Conservation (phyloP, 257 asterid species). For the Gentiana dahurica region DNA sequence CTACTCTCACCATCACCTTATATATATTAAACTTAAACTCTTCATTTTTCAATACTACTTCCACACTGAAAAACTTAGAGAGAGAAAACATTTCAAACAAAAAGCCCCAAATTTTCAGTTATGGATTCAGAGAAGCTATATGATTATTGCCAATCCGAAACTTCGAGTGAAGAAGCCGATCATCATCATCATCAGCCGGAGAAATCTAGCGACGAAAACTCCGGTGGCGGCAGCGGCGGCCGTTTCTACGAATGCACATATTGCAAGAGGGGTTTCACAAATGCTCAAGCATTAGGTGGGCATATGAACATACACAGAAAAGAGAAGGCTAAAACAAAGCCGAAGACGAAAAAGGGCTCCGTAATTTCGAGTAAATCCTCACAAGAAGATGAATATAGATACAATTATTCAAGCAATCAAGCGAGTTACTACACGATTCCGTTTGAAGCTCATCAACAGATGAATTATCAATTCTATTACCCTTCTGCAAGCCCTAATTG, state of each 20-base stretch:
- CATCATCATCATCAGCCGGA: constrained; percentile 1
- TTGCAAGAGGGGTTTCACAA: constrained; percentile 30
- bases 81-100: too few relatives aligned
- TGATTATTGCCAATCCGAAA: constrained; percentile 2
- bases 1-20: constrained; percentile 8
- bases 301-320: constrained; percentile 30
- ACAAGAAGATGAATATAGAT: constrained; percentile 3
- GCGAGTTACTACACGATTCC: constrained; percentile 4
- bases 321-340: constrained; percentile 16
- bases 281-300: constrained; percentile 4
- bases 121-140: background rate
- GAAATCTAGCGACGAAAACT: constrained; percentile 1
- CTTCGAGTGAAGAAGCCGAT: constrained; percentile 9
- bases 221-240: constrained; percentile 7
- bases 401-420: background rate
- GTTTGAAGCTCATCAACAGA: background rate
- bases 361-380: background rate
- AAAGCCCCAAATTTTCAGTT: too few relatives aligned
- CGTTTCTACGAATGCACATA: constrained; percentile 21
- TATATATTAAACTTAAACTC: background rate
- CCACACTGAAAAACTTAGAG: background rate
- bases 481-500: constrained; percentile 15
- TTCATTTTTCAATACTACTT: background rate
- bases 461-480: constrained; percentile 13
- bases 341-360: background rate